These are phyloP conservation scores for Aureobasidium lini DNA, from an alignment of 2,329 filamentous ascomycete genomes.

Conservation along the genomic window DNA sequence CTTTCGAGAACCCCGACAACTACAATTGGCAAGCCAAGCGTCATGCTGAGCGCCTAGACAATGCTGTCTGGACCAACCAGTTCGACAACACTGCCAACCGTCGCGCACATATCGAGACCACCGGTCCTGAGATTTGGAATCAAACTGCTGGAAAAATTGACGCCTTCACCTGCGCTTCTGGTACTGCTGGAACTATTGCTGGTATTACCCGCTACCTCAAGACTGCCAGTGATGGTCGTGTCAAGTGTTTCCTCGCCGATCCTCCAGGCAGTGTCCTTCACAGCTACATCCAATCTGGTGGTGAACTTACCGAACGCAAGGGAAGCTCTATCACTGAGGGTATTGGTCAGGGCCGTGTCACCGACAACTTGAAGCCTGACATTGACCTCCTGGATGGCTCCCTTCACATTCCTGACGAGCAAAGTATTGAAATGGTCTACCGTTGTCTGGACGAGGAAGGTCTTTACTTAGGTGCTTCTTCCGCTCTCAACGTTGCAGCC, in stretches of 20 bases:
- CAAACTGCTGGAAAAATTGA: conserved; percentile 82
- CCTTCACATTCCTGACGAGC: conserved; percentile 78
- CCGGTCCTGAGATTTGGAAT: conserved; percentile 92
- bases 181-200: conserved; percentile 85
- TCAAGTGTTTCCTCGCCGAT: conserved; percentile 86
- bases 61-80: conserved; percentile 97
- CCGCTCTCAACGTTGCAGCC: conserved; percentile 87
- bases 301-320: conserved; percentile 69
- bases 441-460: conserved; percentile 92
- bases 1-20: conserved; percentile 90
- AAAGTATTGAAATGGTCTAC: conserved; percentile 97
- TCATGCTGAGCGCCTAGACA: conserved; percentile 78
- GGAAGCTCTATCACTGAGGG: conserved; percentile 94
- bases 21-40: conserved; percentile 94
- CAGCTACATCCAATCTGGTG: conserved; percentile 80
- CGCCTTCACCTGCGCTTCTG: conserved; percentile 91
- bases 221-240: conserved; percentile 65
- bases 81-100: conserved; percentile 96
- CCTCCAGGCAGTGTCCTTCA: conserved; percentile 90
- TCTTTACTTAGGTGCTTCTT: conserved; percentile 88
- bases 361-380: conserved; percentile 86
- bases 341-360: conserved; percentile 92
- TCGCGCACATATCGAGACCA: conserved; percentile 91
- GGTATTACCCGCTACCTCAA: conserved; percentile 86
- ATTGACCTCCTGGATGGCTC: conserved; percentile 78